Percentiles rank a stretch among this genome's conserved stretches.
Conservation (phyloP, 345 rosid species). For the Melastoma malabathricum region DNA sequence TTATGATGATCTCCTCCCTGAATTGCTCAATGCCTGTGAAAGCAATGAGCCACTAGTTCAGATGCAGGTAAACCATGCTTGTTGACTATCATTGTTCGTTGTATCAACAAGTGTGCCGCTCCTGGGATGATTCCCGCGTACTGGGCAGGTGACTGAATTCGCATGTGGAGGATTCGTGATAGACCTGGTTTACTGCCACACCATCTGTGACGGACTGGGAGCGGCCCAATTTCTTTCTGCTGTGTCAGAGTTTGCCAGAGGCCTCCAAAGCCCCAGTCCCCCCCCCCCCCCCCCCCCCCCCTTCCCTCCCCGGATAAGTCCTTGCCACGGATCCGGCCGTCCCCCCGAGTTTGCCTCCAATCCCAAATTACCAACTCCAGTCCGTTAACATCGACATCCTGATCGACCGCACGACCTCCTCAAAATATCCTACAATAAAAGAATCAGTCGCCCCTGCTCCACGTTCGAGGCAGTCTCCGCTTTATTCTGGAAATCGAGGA, state of each 20-base stretch:
- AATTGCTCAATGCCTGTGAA: slow-evolving; percentile 12
- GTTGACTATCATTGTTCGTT: too few species aligned
- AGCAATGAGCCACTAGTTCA: slow-evolving; percentile 41
- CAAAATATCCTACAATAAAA: slow-evolving; percentile 21
- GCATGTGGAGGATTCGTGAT: slow-evolving; percentile 55
- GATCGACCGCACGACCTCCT: slow-evolving; percentile 24
- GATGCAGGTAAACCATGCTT: slow-evolving; percentile 33
- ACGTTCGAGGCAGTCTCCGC: slow-evolving; percentile 47
- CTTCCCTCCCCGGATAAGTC: too few species aligned
- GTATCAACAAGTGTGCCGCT: too few species aligned
- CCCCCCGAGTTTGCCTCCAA: slow-evolving; percentile 16
- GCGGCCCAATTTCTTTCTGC: slow-evolving; percentile 65
- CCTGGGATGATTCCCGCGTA: too few species aligned
- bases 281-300: too few species aligned
- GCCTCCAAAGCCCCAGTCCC: slow-evolving; percentile 14
- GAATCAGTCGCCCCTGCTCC: slow-evolving; percentile 20
- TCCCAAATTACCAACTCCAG: slow-evolving; percentile 26
- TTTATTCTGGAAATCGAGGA: slow-evolving; percentile 34
- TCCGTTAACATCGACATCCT: slow-evolving; percentile 43
- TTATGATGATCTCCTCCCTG: slow-evolving; percentile 34
- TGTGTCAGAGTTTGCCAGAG: slow-evolving; percentile 44
- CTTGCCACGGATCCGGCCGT: slow-evolving; percentile 1
- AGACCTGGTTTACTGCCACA: slow-evolving; percentile 47
- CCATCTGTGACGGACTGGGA: slow-evolving; percentile 55
- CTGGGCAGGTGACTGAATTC: slow-evolving; percentile 46